Base-by-base conservation (phyloP, 2,329 filamentous ascomycete genomes). In the Fusarium compactum region DNA sequence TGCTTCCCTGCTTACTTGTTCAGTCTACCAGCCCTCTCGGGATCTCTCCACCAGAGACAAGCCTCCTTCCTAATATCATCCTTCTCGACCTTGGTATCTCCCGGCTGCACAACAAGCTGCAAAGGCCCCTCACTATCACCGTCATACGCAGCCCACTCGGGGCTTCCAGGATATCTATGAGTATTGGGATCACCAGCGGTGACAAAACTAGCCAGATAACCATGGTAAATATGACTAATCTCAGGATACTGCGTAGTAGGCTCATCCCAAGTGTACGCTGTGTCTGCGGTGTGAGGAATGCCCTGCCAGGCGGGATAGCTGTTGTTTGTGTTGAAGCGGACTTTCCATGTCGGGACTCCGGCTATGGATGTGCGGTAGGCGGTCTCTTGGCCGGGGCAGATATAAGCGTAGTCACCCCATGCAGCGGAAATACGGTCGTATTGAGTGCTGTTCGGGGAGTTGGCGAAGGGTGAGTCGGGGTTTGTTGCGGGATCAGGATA, bases 361-460 rank as follows among this genome's bases (percentile, higher is more conserved):
- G 77, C 78, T 0, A 56, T 52, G 0, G 81, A 79, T 22, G 79
- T 72, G 10, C 81, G 76, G 34, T 80, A 77, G 2, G 82, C 81
- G 1, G 82, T 84, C 61, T 84, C 82, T n/a, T 84, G 82, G 1
- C 78, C 79, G 0, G 83, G 78, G 22, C 82, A 84, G 18, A 82
- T 80, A 61, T 84, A 84, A 30, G 79, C 82, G 52, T 82, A 84
- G 67, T 85, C 83, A 16, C 79, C 80, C 78, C 79, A 81, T 0
- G 84, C 81, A 2, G 82, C 82, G 1, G 80, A 77, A 6, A 85
- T 53, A 6, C 84, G 81, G 40, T 83, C 74, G 58, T 81, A 85
- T 65, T 85, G 84, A 0, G 79, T 81, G 22, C 80, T 82, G 20
- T 82, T 80, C 16, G 80, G 82, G 0, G 79, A 80, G 32, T 78